Evolutionary conservation across 768 basidiomycete genomes (phyloP), one percentile per base, ranked within the genome.

Genomic region (Serendipita indica): DNA sequence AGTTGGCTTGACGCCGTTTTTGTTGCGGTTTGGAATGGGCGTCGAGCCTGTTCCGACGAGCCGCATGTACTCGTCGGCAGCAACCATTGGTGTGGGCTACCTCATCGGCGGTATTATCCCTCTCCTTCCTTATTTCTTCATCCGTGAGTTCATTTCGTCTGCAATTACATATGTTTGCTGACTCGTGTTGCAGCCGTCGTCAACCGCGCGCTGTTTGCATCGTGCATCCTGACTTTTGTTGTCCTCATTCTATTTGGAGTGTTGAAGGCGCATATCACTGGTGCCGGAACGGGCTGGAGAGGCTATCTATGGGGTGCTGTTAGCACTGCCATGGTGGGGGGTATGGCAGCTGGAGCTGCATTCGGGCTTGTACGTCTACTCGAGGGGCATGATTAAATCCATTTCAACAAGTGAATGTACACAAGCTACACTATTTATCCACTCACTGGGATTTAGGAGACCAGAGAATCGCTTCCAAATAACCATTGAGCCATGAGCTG

Each of bases 51-150:
- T 96, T 33, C 88, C 93, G 0, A 80, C 81, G 16, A 75, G 77
- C 20, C 79, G 96, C 27, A 74, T 96, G 63, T 97, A 91, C 72
- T 76, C 83, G 33, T 93, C 90, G 1, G 94, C 94, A 1, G 77
- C 94, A 63, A 98, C 94, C 0, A 98, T 99, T 67, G 96, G 94
- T 62, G 77, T 90, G 67, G 90, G 91, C 12, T 94, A 98, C 73
- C 83, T 93, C 62, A 57, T 94, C 58, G 96, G 96, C 43, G 96
- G 96, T 30, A 75, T 93, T 58, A 87, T 98, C 65, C 96, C 96
- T 0, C 78, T 99, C 33, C 64, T 92, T 7, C 91, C 91, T 7
- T 94, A 96, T 72, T 92, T 98, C 73, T 90, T 91, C 74, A 79
- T 92, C 63, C 69, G 80, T 2, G 70, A 70, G 59, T 59, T 3